phyloP scores from a whole-genome alignment of 257 asterid genomes.

The Echium plantagineum region DNA sequence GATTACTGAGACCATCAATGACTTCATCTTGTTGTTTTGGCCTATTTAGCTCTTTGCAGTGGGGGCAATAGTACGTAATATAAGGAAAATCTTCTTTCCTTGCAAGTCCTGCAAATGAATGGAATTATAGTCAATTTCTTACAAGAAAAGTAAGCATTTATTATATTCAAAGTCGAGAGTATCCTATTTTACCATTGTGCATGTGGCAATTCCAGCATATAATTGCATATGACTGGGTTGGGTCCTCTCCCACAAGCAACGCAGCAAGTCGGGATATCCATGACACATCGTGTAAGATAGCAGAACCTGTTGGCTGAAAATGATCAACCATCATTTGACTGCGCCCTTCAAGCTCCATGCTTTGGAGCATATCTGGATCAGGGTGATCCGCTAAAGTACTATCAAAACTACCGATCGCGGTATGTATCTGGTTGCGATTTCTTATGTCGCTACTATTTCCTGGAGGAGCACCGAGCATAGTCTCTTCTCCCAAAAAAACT shows the following conservation, averaged over 20 bases:
- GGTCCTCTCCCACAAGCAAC: slow-evolving; percentile 83
- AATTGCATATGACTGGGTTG: slow-evolving; percentile 63
- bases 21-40: slow-evolving; percentile 32
- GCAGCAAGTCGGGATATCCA: slow-evolving; percentile 76
- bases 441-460: slow-evolving; percentile 57
- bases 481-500: slow-evolving; percentile 42
- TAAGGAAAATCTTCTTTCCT: slow-evolving; percentile 78
- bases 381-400: slow-evolving; percentile 16
- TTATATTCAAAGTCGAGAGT: too few species aligned
- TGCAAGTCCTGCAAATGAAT: slow-evolving; percentile 48
- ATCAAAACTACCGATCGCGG: slow-evolving; percentile 19
- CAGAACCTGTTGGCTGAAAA: slow-evolving; percentile 28
- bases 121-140: background rate
- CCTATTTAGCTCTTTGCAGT: slow-evolving; percentile 65
- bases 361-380: slow-evolving; percentile 28
- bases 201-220: slow-evolving; percentile 71
- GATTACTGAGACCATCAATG: slow-evolving; percentile 28
- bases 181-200: slow-evolving; percentile 52
- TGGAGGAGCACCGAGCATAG: slow-evolving; percentile 21
- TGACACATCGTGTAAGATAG: slow-evolving; percentile 35
- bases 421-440: slow-evolving; percentile 35
- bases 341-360: slow-evolving; percentile 20
- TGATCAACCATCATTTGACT: slow-evolving; percentile 50
- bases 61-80: slow-evolving; percentile 81
- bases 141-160: too few species aligned